Evolutionary conservation across 2,329 filamentous ascomycete species (phyloP).

Genomic region (Ophiocordyceps camponoti-leonardi): DNA sequence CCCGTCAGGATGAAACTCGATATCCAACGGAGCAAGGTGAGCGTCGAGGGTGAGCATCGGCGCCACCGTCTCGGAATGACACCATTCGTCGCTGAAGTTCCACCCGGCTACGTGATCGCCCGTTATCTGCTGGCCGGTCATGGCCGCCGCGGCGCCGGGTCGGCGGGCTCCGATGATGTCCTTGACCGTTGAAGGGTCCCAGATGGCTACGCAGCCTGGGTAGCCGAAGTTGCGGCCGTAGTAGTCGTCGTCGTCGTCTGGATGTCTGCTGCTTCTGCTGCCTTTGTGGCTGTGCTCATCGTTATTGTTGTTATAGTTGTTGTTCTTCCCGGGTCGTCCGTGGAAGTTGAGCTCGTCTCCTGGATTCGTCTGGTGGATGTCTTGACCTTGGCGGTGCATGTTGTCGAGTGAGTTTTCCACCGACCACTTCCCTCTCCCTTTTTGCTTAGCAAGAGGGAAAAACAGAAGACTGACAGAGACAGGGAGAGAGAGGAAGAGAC

Average conservation of each 20-base stretch:
- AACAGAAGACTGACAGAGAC: too few relatives aligned
- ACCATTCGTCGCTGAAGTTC: slow-evolving; percentile 8
- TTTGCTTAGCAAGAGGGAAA: neutral
- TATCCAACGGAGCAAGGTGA: slow-evolving; percentile 48
- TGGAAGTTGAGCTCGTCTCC: slow-evolving; percentile 58
- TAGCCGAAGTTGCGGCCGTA: slow-evolving; percentile 41
- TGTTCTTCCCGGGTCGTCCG: slow-evolving; percentile 39
- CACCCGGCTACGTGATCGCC: slow-evolving; percentile 6
- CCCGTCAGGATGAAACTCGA: slow-evolving; percentile 38
- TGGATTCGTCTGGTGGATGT: slow-evolving; percentile 50
- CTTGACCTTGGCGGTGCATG: slow-evolving; percentile 30
- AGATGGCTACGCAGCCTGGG: slow-evolving; percentile 43
- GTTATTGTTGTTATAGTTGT: slow-evolving; percentile 6
- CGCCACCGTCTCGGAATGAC: slow-evolving; percentile 6
- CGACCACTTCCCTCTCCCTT: slow-evolving; percentile 15
- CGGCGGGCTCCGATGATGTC: slow-evolving; percentile 10
- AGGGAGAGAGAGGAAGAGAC: neutral
- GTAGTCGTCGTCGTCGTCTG: slow-evolving; percentile 4
- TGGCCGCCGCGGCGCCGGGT: too few relatives aligned
- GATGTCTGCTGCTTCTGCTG: slow-evolving; percentile 26
- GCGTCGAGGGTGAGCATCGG: slow-evolving; percentile 14
- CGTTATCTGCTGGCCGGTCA: slow-evolving; percentile 8
- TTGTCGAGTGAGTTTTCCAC: slow-evolving; percentile 54
- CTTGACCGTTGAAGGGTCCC: slow-evolving; percentile 18
- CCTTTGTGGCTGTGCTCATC: slow-evolving; percentile 30